phyloP scores from a whole-genome alignment of 164 flowering plant species.

The Stephania cephalantha region DNA sequence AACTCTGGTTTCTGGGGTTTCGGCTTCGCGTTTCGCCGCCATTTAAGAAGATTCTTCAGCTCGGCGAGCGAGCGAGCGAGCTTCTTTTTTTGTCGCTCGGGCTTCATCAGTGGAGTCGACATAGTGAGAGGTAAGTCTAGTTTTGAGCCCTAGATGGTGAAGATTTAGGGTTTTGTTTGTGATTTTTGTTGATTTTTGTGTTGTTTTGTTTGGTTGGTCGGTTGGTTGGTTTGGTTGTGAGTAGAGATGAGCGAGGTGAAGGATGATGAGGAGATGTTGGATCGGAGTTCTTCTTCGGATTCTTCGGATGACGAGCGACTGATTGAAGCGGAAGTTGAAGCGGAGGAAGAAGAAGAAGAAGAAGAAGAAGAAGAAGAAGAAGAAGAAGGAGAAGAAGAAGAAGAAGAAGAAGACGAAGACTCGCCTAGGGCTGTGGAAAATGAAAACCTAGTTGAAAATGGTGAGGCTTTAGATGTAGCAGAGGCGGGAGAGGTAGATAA shows the following conservation, averaged over 20 bases:
- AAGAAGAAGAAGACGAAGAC: not conserved
- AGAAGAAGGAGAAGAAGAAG: constrained; percentile 13
- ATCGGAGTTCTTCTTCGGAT: constrained; percentile 1
- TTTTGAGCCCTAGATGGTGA: not conserved
- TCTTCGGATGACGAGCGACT: not conserved
- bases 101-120: not conserved
- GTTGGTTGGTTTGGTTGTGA: not conserved
- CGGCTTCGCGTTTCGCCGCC: not conserved
- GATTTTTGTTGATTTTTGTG: not conserved
- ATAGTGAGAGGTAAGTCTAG: not conserved
- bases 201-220: not conserved
- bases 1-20: not conserved
- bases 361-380: constrained; percentile 1
- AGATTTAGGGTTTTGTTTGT: not conserved
- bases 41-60: not conserved
- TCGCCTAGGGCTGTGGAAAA: not conserved
- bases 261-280: constrained; percentile 21
- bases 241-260: constrained; percentile 17
- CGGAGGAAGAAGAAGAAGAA: constrained; percentile 6
- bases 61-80: not conserved
- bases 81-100: not conserved
- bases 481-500: constrained; percentile 7
- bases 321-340: constrained; percentile 14
- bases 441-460: constrained; percentile 12
- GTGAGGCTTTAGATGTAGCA: not conserved